Base-by-base conservation (phyloP, 192 early-diverging fungal species). In the Tieghemiomyces parasiticus region DNA sequence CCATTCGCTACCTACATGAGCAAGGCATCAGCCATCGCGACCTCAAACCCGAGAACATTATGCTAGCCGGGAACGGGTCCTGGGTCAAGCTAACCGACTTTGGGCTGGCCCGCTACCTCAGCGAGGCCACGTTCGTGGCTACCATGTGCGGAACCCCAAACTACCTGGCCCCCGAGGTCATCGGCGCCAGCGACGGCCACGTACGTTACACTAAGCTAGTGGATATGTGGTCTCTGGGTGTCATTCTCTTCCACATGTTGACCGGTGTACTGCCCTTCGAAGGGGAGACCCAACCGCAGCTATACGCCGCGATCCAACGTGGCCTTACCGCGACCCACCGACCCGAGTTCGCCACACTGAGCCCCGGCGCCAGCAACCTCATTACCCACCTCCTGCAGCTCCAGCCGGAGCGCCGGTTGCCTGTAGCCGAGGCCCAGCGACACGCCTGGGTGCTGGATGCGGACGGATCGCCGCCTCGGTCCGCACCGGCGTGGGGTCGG, bases 21-120 rank as follows among this genome's bases (percentile, higher is more conserved):
- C 71, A 78, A 30, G 83, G 85, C 26, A 88, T 97, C n/a, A 88
- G 81, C 2, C 96, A 99, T 68, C 83, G 96, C 22, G 96, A 99
- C 67, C 71, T 99, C 24, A 99, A 99, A 69, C 87, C 87, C 0
- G 89, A 89, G 56, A 88, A 87, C 61, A 73, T 88, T 29, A 49
- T 79, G 4, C 60, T 81, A 19, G 42, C 26, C 38, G 45, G 28
- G 20, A 9, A 44, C 19, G 26, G 16, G 12, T 22, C 25, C 2
- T 53, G 59, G 29, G 69, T 76, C 19, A 76, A 72, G 45, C 71
- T 87, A 29, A 77, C 82, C 1, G 85, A 87, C 60, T 87, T 87
- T 74, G 85, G 85, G 10, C 75, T 87, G 46, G 76, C 76, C 19
- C 62, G 69, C 19, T 68, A 58, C 10, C 66, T 76, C 25, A 65